Evolutionary conservation across 2,329 filamentous ascomycete species (phyloP).

Genomic region (Dactylellina sp.): DNA sequence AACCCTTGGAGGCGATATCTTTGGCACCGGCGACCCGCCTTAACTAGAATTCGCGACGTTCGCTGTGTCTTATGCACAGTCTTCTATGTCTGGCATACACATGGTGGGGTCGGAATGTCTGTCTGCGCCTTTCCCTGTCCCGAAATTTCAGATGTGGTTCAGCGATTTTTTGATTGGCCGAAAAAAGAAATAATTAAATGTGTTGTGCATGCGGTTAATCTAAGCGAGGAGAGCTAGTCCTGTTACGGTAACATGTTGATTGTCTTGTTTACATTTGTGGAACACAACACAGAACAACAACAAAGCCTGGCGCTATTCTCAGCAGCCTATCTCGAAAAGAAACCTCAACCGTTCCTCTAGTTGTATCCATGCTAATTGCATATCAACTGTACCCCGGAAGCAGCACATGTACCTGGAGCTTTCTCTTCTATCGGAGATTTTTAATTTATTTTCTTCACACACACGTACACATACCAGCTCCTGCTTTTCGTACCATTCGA

Average conservation of each 20-base stretch:
- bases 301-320: background rate
- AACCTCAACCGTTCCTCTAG: background rate
- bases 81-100: background rate
- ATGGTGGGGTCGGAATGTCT: conserved; percentile 4
- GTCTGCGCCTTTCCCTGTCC: background rate
- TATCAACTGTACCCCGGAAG: conserved; percentile 25
- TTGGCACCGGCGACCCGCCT: background rate
- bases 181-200: conserved; percentile 23
- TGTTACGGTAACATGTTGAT: conserved; percentile 35
- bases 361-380: conserved; percentile 16
- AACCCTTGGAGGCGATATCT: background rate
- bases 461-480: conserved; percentile 69
- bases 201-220: conserved; percentile 43
- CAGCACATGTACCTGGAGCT: conserved; percentile 17
- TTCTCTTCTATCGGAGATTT: conserved; percentile 27
- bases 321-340: background rate
- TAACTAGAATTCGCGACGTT: background rate
- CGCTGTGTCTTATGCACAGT: background rate
- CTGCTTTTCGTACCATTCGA: conserved; percentile 70
- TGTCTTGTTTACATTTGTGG: conserved; percentile 39
- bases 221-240: conserved; percentile 20
- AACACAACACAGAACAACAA: conserved; percentile 37
- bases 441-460: conserved; percentile 63
- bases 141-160: background rate
- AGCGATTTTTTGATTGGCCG: background rate